These are phyloP conservation scores for Teratosphaeria nubilosa DNA, from an alignment of 2,329 filamentous ascomycete species.

Conservation along the genomic window DNA sequence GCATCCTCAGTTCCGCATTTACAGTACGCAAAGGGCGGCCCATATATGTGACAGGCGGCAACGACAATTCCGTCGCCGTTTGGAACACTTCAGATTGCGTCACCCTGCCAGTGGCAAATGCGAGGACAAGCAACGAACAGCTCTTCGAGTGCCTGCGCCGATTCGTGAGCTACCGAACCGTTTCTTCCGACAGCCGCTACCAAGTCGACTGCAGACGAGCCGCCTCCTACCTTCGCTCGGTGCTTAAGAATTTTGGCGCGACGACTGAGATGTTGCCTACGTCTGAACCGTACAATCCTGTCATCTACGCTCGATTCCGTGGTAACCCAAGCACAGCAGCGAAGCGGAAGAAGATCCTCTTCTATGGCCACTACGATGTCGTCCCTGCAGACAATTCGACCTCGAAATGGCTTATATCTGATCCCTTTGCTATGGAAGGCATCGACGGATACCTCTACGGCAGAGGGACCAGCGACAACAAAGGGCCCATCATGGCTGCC, in stretches of 20 bases:
- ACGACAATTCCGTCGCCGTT: slow-evolving; percentile 78
- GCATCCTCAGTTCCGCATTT: slow-evolving; percentile 75
- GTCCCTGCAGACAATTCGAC: slow-evolving; percentile 78
- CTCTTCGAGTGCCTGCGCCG: slow-evolving; percentile 57
- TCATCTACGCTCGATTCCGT: slow-evolving; percentile 84
- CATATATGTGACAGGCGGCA: slow-evolving; percentile 91
- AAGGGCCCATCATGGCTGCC: slow-evolving; percentile 88
- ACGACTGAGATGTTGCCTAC: slow-evolving; percentile 84
- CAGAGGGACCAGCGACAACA: slow-evolving; percentile 94
- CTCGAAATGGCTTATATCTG: slow-evolving; percentile 65
- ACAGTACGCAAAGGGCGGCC: slow-evolving; percentile 59
- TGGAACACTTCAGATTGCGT: slow-evolving; percentile 64
- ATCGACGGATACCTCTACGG: slow-evolving; percentile 90
- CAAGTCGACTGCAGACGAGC: slow-evolving; percentile 87
- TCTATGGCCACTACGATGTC: slow-evolving; percentile 98
- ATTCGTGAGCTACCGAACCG: slow-evolving; percentile 84
- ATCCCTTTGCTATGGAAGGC: slow-evolving; percentile 83
- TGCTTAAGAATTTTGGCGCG: slow-evolving; percentile 88
- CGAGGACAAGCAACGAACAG: slow-evolving; percentile 53
- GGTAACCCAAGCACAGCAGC: slow-evolving; percentile 58
- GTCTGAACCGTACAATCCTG: slow-evolving; percentile 68
- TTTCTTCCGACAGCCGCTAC: slow-evolving; percentile 78
- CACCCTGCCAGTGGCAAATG: slow-evolving; percentile 33
- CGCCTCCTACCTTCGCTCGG: slow-evolving; percentile 76
- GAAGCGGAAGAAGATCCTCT: slow-evolving; percentile 74